Evolutionary conservation across 2,329 filamentous ascomycete species (phyloP), one percentile per base, ranked within the genome.

Genomic region (Fusarium sp.): DNA sequence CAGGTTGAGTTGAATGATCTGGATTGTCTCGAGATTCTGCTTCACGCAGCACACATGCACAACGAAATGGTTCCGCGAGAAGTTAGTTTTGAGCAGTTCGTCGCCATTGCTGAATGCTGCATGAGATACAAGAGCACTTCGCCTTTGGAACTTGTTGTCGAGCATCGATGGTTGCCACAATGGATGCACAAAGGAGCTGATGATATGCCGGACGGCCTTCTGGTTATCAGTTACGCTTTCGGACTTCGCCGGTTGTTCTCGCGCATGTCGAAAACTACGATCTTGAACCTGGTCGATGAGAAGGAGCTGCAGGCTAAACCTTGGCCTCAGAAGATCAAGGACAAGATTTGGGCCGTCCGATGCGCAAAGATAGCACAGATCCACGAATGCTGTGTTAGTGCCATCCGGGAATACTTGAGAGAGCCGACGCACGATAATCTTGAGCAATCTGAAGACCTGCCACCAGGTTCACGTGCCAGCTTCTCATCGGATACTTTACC

Each of bases 191-290:
- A 79, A 56, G 81, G 81, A 3, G 80, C 79, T 2, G 82, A 85
- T n/a, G 80, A 83, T 42, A 83, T 84, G 78, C 80, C 84, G 0
- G 84, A 84, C 42, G 85, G 83, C 0, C 78, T 87, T 2, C 71
- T 88, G 50, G 76, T 86, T 17, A 85, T 88, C 46, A 84, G 83
- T 67, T 88, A 85, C 66, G 83, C 82, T 0, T 88, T 87, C 73
- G 85, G 85, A 5, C 70, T 83, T 17, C 77, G 83, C 11, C 76
- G 81, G 19, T 78, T 87, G 5, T 88, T 88, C 54, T 81, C 80
- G 0, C 78, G 83, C 44, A 80, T 84, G 77, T 84, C 84, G 8
- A 85, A 86, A 72, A 82, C 79, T 3, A 82, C 80, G 0, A 82
- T 87, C 4, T 61, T 87, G 14, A 83, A 84, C 49, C 69, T 84